phyloP scores from a whole-genome alignment of 192 early-diverging fungal species.

The Coemansia sp. region DNA sequence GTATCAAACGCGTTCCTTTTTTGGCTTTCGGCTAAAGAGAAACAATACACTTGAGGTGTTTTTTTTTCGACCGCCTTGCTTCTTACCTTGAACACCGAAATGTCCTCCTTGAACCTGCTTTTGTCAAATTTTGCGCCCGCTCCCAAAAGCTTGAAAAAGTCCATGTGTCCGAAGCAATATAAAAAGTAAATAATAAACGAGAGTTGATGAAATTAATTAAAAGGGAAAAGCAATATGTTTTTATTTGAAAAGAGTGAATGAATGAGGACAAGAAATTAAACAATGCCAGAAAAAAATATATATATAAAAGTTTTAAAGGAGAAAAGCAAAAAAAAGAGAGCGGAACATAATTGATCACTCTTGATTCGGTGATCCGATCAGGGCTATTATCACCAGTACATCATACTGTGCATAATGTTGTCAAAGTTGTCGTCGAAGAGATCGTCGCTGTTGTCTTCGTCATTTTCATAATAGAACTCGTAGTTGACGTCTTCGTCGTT shows the following conservation, averaged over 20 bases:
- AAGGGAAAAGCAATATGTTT: background rate
- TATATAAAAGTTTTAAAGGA: background rate
- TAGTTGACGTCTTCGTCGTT: too few relatives aligned
- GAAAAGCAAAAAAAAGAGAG: background rate
- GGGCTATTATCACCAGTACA: too few relatives aligned
- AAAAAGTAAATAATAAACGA: constrained; percentile 2
- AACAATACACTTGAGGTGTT: too few relatives aligned
- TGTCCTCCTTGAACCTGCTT: constrained; percentile 73
- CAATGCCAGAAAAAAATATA: too few relatives aligned
- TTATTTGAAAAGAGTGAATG: too few relatives aligned
- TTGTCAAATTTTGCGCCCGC: constrained; percentile 88
- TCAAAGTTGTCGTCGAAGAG: too few relatives aligned
- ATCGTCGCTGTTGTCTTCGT: too few relatives aligned
- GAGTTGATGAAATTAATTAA: background rate
- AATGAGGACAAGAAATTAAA: too few relatives aligned
- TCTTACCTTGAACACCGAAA: constrained; percentile 76
- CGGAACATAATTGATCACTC: background rate
- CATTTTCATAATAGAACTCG: too few relatives aligned
- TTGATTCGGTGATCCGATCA: background rate
- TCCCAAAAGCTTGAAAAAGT: constrained; percentile 84
- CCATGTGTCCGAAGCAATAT: constrained; percentile 34
- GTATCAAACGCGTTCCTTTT: background rate
- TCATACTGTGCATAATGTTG: too few relatives aligned
- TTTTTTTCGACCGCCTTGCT: background rate
- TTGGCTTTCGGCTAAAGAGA: too few relatives aligned